Evolutionary conservation across 495 filamentous ascomycete species (phyloP), one percentile per base, ranked within the genome.

Genomic region (Penicillium pulvis): DNA sequence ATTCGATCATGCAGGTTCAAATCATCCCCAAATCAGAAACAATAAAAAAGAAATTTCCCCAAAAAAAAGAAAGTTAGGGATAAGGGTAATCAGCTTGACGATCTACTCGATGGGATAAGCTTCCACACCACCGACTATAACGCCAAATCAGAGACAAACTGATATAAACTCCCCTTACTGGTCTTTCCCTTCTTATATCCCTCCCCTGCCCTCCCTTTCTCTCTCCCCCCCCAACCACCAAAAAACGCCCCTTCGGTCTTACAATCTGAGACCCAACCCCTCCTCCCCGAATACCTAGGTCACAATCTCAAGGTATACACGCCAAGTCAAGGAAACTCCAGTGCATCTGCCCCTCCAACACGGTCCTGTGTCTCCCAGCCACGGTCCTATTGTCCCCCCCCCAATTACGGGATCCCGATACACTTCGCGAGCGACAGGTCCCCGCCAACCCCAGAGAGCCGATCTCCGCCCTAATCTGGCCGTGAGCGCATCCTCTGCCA

Each of bases 191-290:
- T 53, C 45, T 56, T 49, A 56, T 56, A 56, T 36, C 43, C 28
- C 54, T 58, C 43, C 59, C 58, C 59, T 55, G n/a, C 55, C 49
- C 53, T 61, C 57, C 52, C 61, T 58, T 53, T 30, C 35, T 45
- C 55, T 23, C 58, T 59, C 60, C 66, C 59, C 65, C 62, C 60
- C 55, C 48, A 56, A 47, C 57, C 39, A 51, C 12, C 55, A 39
- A 35, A 53, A 39, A 35, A 56, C 31, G 36, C 58, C 58, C 56
- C 57, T 48, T 47, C 23, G 53, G 58, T 50, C 53, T 54, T 46
- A 67, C 51, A 64, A 66, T 68, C 71, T 75, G 73, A 74, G 69
- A 76, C 75, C 64, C 51, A 54, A 20, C 57, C 61, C 48, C 60
- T 52, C 49, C 57, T 39, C 36, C 52, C 31, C 53, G 59, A 41